Conservation (phyloP, 805 yeast species). For the Zygosaccharomyces lentus region DNA sequence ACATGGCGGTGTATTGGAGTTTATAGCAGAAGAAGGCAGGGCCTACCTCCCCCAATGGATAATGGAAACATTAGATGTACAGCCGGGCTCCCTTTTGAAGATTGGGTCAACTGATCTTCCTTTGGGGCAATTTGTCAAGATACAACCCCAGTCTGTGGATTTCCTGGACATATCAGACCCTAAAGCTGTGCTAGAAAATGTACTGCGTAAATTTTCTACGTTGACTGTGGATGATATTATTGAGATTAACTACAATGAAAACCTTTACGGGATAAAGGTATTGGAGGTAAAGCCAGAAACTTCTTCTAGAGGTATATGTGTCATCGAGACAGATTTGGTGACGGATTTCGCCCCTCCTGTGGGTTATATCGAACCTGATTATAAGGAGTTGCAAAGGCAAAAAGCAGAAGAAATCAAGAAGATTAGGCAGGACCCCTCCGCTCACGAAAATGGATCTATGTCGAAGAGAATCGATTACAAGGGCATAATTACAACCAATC, state of each 20-base stretch:
- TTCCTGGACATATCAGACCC: constrained; percentile 93
- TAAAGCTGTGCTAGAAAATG: constrained; percentile 92
- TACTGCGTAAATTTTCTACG: constrained; percentile 83
- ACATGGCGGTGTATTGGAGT: constrained; percentile 93
- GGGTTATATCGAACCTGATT: constrained; percentile 93
- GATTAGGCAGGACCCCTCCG: constrained; percentile 30
- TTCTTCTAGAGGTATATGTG: constrained; percentile 68
- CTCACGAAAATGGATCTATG: constrained; percentile 63
- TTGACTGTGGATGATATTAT: constrained; percentile 79
- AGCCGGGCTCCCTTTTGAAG: constrained; percentile 77
- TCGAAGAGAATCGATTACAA: constrained; percentile 60
- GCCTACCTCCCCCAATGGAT: constrained; percentile 96
- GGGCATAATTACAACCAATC: constrained; percentile 46
- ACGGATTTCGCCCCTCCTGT: constrained; percentile 99
- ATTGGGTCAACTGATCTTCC: constrained; percentile 76
- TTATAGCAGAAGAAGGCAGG: constrained; percentile 96
- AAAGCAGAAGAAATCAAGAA: constrained; percentile 32
- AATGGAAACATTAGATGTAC: constrained; percentile 68
- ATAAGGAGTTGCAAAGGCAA: constrained; percentile 34
- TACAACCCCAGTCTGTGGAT: constrained; percentile 93
- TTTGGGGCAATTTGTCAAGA: constrained; percentile 80
- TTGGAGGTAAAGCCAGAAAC: constrained; percentile 82
- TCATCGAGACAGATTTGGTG: constrained; percentile 92
- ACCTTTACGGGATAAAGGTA: constrained; percentile 72
- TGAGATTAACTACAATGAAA: constrained; percentile 78